Conservation (phyloP, 805 yeast species). For the Nakazawaea ambrosiae region DNA sequence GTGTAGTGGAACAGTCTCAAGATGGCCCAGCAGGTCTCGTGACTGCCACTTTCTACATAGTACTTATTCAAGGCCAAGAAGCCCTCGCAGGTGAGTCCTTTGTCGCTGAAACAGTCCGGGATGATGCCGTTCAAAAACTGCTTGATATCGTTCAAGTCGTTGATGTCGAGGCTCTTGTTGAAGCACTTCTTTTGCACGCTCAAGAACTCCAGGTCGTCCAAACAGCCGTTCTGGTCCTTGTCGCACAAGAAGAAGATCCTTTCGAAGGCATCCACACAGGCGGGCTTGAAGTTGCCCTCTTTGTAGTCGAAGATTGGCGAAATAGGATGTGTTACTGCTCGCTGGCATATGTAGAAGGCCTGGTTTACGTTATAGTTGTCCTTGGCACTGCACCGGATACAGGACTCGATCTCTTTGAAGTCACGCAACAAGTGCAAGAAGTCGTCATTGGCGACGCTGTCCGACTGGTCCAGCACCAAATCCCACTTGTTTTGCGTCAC, state of each 20-base stretch:
- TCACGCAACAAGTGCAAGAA: slow-evolving; percentile 81
- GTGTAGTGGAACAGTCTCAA: slow-evolving; percentile 85
- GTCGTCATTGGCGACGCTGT: slow-evolving; percentile 58
- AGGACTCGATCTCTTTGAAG: slow-evolving; percentile 90
- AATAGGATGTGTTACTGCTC: slow-evolving; percentile 89
- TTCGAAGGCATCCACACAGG: slow-evolving; percentile 67
- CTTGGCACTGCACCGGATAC: slow-evolving; percentile 83
- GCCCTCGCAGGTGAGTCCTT: slow-evolving; percentile 67
- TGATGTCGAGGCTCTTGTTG: slow-evolving; percentile 39
- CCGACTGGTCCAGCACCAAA: slow-evolving; percentile 27
- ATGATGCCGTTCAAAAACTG: slow-evolving; percentile 21
- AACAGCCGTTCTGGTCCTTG: slow-evolving; percentile 80
- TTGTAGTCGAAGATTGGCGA: slow-evolving; percentile 93
- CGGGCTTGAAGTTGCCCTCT: slow-evolving; percentile 72
- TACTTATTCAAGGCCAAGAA: slow-evolving; percentile 71
- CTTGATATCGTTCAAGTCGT: slow-evolving; percentile 40
- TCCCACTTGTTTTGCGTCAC: slow-evolving; percentile 82
- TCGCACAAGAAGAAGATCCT: slow-evolving; percentile 83
- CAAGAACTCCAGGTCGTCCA: slow-evolving; percentile 65
- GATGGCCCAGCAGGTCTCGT: slow-evolving; percentile 97
- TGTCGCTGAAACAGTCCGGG: slow-evolving; percentile 24
- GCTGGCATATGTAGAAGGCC: slow-evolving; percentile 86
- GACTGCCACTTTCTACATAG: slow-evolving; percentile 87
- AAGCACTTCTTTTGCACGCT: slow-evolving; percentile 73
- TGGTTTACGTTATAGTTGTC: slow-evolving; percentile 82